Percentiles rank a stretch among this genome's conserved stretches.
phyloP scores from a whole-genome alignment of 2,329 filamentous ascomycete genomes.

The Fusarium pseudonygamai region DNA sequence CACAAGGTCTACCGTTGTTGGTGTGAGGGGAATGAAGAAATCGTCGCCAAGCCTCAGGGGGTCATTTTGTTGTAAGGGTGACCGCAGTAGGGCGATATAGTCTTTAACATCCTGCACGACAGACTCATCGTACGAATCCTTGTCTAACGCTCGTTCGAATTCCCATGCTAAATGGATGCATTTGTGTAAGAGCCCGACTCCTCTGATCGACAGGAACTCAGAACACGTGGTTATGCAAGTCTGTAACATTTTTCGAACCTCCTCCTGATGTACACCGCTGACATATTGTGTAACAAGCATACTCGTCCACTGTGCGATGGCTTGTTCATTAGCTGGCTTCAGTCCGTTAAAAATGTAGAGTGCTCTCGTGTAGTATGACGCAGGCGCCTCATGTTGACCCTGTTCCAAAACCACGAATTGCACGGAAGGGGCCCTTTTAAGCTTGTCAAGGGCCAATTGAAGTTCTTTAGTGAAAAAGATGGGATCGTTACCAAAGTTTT shows the following conservation, averaged over 20 bases:
- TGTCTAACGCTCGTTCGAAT: conserved; percentile 63
- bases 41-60: conserved; percentile 12
- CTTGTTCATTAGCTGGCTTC: conserved; percentile 7
- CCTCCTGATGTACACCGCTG: conserved; percentile 59
- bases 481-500: conserved; percentile 56
- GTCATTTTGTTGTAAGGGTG: conserved; percentile 42
- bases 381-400: conserved; percentile 60
- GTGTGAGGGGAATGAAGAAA: conserved; percentile 51
- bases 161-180: conserved; percentile 65
- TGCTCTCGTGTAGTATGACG: conserved; percentile 59
- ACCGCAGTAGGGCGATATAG: conserved; percentile 62
- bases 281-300: conserved; percentile 58
- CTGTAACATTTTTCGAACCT: conserved; percentile 56
- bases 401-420: conserved; percentile 65
- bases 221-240: conserved; percentile 19
- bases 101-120: conserved; percentile 51
- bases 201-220: conserved; percentile 48
- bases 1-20: conserved; percentile 48
- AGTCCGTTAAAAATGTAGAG: conserved; percentile 37
- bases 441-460: conserved; percentile 55
- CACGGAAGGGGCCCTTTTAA: conserved; percentile 63
- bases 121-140: conserved; percentile 55
- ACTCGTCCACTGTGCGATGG: conserved; percentile 4
- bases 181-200: conserved; percentile 61
- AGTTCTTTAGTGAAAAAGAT: conserved; percentile 63